Conservation (phyloP, 2,329 filamentous ascomycete genomes). For the Dactylella cylindrospora region DNA sequence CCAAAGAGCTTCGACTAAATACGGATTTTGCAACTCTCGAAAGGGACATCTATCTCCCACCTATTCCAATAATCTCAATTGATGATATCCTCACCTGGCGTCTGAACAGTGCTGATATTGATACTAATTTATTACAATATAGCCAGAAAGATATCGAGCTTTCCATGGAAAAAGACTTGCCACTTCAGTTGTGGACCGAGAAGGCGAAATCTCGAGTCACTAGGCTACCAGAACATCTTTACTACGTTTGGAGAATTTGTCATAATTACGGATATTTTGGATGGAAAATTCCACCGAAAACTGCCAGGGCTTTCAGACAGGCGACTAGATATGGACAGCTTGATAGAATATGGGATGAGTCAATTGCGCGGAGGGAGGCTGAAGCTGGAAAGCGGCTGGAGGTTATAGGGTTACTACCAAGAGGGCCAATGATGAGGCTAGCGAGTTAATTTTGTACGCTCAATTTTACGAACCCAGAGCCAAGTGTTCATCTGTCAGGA, state of each 20-base stretch:
- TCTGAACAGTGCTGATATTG: slow-evolving; percentile 32
- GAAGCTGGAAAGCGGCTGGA: slow-evolving; percentile 20
- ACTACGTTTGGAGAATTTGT: slow-evolving; percentile 38
- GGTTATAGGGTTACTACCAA: slow-evolving; percentile 18
- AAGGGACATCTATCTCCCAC: slow-evolving; percentile 26
- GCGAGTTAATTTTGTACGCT: slow-evolving; percentile 36
- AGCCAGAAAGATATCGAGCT: too few species aligned
- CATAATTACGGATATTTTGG: slow-evolving; percentile 43
- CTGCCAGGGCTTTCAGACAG: slow-evolving; percentile 16
- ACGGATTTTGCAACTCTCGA: slow-evolving; percentile 20
- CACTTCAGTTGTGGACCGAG: slow-evolving; percentile 13
- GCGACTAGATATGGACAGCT: slow-evolving; percentile 22
- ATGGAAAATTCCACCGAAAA: slow-evolving; percentile 16
- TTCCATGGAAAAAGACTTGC: slow-evolving; percentile 6
- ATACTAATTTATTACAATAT: slow-evolving; percentile 9
- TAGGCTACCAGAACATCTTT: slow-evolving; percentile 29
- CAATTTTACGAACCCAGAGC: too few species aligned
- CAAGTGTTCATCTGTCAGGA: too few species aligned
- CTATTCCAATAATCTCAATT: slow-evolving; percentile 8
- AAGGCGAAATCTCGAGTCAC: neutral
- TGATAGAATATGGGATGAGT: slow-evolving; percentile 39
- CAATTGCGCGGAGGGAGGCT: slow-evolving; percentile 23
- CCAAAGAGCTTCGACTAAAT: slow-evolving; percentile 22
- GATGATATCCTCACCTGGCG: slow-evolving; percentile 25
- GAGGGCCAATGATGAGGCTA: slow-evolving; percentile 15